phyloP scores from a whole-genome alignment of 805 yeast genomes.

The Yarrowia osloensis region DNA sequence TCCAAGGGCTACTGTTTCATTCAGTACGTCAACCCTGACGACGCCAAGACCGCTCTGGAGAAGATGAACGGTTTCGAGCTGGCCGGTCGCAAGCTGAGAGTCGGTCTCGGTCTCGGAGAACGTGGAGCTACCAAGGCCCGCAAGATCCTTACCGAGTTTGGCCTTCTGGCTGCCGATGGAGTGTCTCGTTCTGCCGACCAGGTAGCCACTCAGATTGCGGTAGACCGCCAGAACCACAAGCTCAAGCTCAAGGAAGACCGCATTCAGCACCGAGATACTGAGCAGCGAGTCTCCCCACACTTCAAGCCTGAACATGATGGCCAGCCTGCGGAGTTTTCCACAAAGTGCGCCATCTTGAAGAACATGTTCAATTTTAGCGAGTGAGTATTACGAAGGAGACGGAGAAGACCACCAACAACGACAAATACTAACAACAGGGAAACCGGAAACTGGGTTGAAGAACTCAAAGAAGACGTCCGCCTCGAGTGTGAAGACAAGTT shows the following conservation, averaged over 20 bases:
- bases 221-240: slow-evolving; percentile 17
- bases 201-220: slow-evolving; percentile 17
- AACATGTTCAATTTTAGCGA: slow-evolving; percentile 27
- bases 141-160: slow-evolving; percentile 7
- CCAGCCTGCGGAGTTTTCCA: neutral
- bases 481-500: slow-evolving; percentile 45
- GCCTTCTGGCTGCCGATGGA: slow-evolving; percentile 14
- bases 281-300: neutral
- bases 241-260: slow-evolving; percentile 3
- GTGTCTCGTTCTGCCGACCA: slow-evolving; percentile 24
- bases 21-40: slow-evolving; percentile 46
- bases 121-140: slow-evolving; percentile 10
- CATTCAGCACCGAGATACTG: neutral
- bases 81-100: slow-evolving; percentile 40
- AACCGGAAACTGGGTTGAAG: slow-evolving; percentile 42
- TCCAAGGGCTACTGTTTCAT: slow-evolving; percentile 88
- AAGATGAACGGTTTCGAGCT: slow-evolving; percentile 41
- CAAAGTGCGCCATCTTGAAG: slow-evolving; percentile 2
- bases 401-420: too few species aligned
- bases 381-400: slow-evolving; percentile 2
- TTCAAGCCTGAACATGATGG: neutral
- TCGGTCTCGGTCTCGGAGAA: slow-evolving; percentile 36
- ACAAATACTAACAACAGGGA: slow-evolving; percentile 37
- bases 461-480: slow-evolving; percentile 43
- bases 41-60: slow-evolving; percentile 38